A percentile compares a stretch with the other conserved stretches of the same genome.
Conservation (phyloP, 306 rosid species). For the Adenanthera pavonina region DNA sequence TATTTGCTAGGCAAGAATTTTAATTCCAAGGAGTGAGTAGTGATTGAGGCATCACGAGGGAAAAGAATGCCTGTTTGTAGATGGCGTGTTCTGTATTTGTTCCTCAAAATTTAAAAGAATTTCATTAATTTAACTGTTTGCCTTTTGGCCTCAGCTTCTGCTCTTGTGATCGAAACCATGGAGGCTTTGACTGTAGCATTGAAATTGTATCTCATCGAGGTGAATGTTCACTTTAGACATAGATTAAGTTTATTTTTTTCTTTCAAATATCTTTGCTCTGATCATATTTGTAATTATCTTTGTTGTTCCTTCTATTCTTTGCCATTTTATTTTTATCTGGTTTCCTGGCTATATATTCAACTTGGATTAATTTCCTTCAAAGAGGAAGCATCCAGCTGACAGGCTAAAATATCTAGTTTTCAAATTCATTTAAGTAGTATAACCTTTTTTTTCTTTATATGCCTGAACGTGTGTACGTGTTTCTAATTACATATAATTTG, state of each 20-base stretch:
- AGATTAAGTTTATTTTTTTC: neutral
- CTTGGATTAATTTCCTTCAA: neutral
- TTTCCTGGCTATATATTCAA: slow-evolving; percentile 7
- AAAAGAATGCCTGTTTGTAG: slow-evolving; percentile 18
- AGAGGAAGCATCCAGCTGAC: slow-evolving; percentile 19
- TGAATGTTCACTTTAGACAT: neutral
- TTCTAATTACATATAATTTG: neutral
- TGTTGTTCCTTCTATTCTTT: neutral
- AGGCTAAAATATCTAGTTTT: slow-evolving; percentile 9
- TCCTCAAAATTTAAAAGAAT: slow-evolving; percentile 28
- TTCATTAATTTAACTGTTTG: slow-evolving; percentile 24
- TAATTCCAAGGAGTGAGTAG: neutral
- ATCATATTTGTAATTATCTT: slow-evolving; percentile 7
- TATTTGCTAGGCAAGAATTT: neutral
- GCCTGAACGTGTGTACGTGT: neutral
- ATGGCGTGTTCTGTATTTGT: slow-evolving; percentile 22
- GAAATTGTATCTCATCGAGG: slow-evolving; percentile 84
- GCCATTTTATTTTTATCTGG: slow-evolving; percentile 14
- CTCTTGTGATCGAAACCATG: slow-evolving; percentile 87
- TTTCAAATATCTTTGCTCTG: neutral
- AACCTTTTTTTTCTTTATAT: neutral
- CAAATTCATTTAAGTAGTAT: neutral
- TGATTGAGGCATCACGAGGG: slow-evolving; percentile 2
- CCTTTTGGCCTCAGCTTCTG: slow-evolving; percentile 73
- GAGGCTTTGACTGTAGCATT: slow-evolving; percentile 95